A percentile compares a stretch with the other conserved stretches of the same genome.
Conservation (phyloP, 176 grass and related monocot genomes). For the Puya raimondii region DNA sequence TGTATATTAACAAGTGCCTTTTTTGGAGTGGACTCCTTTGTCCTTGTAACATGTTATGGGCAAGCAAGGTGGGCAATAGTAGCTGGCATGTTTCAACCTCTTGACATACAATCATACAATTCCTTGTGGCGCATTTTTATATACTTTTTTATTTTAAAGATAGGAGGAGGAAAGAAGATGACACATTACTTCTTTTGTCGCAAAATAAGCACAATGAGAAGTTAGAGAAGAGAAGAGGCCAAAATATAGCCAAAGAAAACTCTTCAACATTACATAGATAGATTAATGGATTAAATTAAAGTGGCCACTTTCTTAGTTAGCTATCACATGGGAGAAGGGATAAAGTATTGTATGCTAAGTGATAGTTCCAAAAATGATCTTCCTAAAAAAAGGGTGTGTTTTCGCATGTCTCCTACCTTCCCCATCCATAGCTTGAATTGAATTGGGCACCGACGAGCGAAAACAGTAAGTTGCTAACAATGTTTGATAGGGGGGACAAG, state of each 20-base stretch:
- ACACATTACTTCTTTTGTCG: background rate
- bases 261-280: background rate
- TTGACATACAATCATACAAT: background rate
- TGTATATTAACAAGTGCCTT: background rate
- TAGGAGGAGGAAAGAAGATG: background rate
- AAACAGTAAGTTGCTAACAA: too few relatives aligned
- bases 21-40: background rate
- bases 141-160: background rate
- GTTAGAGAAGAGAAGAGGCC: background rate
- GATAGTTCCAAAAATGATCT: slow-evolving; percentile 13
- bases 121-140: too few relatives aligned
- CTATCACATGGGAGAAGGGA: slow-evolving; percentile 18
- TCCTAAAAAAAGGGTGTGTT: slow-evolving; percentile 2
- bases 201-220: too few relatives aligned
- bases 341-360: slow-evolving; percentile 19
- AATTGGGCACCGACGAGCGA: too few relatives aligned
- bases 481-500: too few relatives aligned
- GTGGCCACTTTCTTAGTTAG: slow-evolving; percentile 7
- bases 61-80: background rate
- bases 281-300: slow-evolving; percentile 9
- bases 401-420: slow-evolving; percentile 3
- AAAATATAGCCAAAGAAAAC: background rate
- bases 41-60: background rate
- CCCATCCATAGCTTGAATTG: background rate
- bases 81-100: background rate